A percentile compares a stretch with the other conserved stretches of the same genome.
Evolutionary conservation across 345 rosid species (phyloP).

Genomic region (Eucalyptus curtisii): DNA sequence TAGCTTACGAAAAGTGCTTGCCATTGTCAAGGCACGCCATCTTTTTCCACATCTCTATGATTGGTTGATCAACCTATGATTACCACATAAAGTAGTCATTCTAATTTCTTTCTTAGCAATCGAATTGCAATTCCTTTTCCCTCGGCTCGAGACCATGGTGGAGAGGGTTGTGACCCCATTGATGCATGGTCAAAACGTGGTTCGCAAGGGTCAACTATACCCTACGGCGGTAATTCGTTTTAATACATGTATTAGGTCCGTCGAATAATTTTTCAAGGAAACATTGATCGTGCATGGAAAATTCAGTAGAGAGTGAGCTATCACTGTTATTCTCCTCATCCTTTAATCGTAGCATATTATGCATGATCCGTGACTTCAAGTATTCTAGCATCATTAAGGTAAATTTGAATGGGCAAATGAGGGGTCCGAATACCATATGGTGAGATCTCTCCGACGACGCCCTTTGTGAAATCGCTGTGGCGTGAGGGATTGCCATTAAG

Average conservation of each 20-base stretch:
- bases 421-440: background rate
- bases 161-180: background rate
- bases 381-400: background rate
- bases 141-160: background rate
- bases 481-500: background rate
- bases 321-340: background rate
- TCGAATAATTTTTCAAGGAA: background rate
- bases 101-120: background rate
- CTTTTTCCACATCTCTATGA: background rate
- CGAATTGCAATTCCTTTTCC: background rate
- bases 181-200: background rate
- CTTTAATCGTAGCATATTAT: background rate
- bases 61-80: background rate
- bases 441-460: background rate
- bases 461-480: background rate
- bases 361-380: background rate
- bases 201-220: background rate
- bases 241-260: background rate
- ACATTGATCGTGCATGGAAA: background rate
- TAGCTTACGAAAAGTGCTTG: background rate
- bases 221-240: background rate
- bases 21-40: background rate
- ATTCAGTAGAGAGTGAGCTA: background rate
- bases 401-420: background rate
- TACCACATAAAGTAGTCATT: background rate